These are phyloP conservation scores for Trichophyton equinum DNA, from an alignment of 2,329 filamentous ascomycete species.

Conservation along the genomic window DNA sequence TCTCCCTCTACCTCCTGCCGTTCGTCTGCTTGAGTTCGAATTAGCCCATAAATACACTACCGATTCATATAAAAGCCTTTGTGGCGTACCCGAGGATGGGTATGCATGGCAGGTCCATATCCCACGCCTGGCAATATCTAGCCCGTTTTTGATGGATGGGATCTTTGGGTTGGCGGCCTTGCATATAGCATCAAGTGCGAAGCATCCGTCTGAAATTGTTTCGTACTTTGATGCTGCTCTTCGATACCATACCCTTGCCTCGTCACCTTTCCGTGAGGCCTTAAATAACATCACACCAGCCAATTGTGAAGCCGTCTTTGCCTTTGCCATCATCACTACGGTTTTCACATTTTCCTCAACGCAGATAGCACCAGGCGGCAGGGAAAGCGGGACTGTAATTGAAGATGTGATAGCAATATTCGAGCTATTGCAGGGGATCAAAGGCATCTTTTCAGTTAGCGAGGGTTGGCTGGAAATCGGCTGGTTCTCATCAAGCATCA, in stretches of 20 bases:
- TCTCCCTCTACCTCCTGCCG: not conserved
- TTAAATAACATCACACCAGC: slow-evolving; percentile 24
- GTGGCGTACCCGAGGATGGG: slow-evolving; percentile 21
- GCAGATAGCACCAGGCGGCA: slow-evolving; percentile 20
- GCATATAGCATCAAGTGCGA: slow-evolving; percentile 26
- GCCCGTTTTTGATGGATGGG: slow-evolving; percentile 33
- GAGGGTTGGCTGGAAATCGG: slow-evolving; percentile 37
- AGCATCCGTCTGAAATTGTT: slow-evolving; percentile 19
- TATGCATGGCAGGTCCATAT: slow-evolving; percentile 31
- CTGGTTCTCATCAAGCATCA: slow-evolving; percentile 36
- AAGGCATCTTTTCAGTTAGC: slow-evolving; percentile 24
- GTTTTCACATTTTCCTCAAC: slow-evolving; percentile 27
- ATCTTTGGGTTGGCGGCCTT: slow-evolving; percentile 30
- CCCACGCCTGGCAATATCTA: slow-evolving; percentile 28
- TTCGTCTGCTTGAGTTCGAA: slow-evolving; percentile 33
- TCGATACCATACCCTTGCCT: slow-evolving; percentile 26
- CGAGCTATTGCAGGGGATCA: slow-evolving; percentile 26
- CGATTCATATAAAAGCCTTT: slow-evolving; percentile 34
- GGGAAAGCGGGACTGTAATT: slow-evolving; percentile 22
- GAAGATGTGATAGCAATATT: slow-evolving; percentile 27
- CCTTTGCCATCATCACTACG: slow-evolving; percentile 27
- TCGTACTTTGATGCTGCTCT: slow-evolving; percentile 27
- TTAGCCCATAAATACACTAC: slow-evolving; percentile 43
- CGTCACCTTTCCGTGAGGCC: slow-evolving; percentile 24
- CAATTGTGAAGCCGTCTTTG: slow-evolving; percentile 29